Base-by-base conservation (phyloP, 495 filamentous ascomycete genomes). In the Podospora australis region DNA sequence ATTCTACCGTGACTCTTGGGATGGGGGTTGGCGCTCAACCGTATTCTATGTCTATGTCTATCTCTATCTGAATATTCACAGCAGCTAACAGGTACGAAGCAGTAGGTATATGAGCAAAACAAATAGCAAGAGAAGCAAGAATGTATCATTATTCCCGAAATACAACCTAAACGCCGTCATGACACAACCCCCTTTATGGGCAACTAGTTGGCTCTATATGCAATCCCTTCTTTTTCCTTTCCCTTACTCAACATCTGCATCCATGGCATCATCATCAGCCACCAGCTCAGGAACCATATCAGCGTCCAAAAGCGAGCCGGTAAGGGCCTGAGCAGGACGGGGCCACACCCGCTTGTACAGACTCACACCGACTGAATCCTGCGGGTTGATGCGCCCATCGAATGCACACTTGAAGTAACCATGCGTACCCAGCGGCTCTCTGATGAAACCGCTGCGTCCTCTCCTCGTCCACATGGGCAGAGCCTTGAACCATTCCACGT, bases 381-480 rank as follows among this genome's bases (percentile, higher is more conserved):
- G 85, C 4, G 92, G 89, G 68, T 95, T 95, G 64, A 97, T 88
- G 63, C 82, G 87, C 20, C 83, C 88, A 67, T 98, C 94, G 71
- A 98, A 98, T 17, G 86, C 95, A 5, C 90, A 91, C 78, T 98
- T 98, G 75, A 97, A 97, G 72, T 97, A 98, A 40, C 92, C 92
- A 69, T 98, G 92, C 22, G 92, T 98, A 58, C 92, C 92, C 52
- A 98, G 70, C 55, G 82, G 77, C 73, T 98, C 92, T 73, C 95
- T 95, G 68, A 97, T 81, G 57, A 80, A 94, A 10, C 92, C 92
- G 51, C 77, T 83, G 57, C 91, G 77, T 1, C 92, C 92, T 40
- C 92, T 70, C 69, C 79, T 88, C 25, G 92, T 98, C 88, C 91
- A 98, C 48, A 98, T 70, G 53, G 89, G 90, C 61, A 98, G 68